These are phyloP conservation scores for Cercospora brassicicola DNA, from an alignment of 2,329 filamentous ascomycete species.

Conservation along the genomic window DNA sequence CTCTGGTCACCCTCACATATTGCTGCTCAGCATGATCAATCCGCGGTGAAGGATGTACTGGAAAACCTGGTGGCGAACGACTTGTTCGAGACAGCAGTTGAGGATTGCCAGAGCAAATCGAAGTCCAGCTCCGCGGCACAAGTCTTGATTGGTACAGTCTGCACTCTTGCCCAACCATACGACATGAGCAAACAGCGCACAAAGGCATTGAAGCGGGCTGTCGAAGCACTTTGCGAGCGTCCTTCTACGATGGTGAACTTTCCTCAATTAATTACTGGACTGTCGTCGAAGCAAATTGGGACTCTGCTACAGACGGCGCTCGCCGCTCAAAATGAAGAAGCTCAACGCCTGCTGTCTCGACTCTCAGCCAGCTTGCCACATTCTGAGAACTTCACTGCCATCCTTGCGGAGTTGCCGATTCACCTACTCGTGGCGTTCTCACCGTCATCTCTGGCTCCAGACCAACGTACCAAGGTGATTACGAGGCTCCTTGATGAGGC, in stretches of 20 bases:
- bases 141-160: conserved; percentile 19
- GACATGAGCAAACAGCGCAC: conserved; percentile 2
- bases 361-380: neutral
- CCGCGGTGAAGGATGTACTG: neutral
- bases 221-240: conserved; percentile 11
- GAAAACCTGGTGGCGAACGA: conserved; percentile 9
- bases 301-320: neutral
- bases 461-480: neutral
- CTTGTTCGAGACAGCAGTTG: conserved; percentile 15
- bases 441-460: neutral
- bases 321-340: neutral
- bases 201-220: neutral
- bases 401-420: neutral
- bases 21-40: neutral
- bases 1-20: conserved; percentile 28
- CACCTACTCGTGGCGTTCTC: neutral
- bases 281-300: neutral
- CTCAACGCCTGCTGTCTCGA: neutral
- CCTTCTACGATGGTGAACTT: neutral
- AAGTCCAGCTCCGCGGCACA: conserved; percentile 11
- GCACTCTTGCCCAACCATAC: conserved; percentile 6
- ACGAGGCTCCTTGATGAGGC: neutral
- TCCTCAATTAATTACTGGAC: neutral
- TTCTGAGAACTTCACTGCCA: neutral
- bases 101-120: conserved; percentile 4